phyloP scores from a whole-genome alignment of 163 green algal genomes.

The Coccomyxa subellipsoidea region DNA sequence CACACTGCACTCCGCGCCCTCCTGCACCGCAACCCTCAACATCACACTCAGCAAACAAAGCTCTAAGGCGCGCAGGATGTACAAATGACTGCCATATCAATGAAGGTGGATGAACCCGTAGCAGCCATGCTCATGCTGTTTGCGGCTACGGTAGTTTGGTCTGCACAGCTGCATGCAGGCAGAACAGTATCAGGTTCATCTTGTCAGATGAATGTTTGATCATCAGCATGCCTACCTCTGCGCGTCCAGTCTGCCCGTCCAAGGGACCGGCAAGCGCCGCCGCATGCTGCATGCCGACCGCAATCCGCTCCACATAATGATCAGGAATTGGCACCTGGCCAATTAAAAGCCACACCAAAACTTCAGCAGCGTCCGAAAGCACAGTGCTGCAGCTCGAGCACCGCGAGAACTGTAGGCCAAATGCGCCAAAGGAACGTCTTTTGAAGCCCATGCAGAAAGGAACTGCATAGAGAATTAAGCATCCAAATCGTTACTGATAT shows the following conservation, averaged over 20 bases:
- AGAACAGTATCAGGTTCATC: background rate
- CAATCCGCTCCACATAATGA: conserved; percentile 49
- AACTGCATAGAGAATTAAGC: too few relatives aligned
- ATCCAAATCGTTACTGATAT: too few relatives aligned
- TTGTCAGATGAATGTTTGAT: too few relatives aligned
- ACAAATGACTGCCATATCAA: too few relatives aligned
- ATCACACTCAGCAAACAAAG: too few relatives aligned
- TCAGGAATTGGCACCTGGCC: conserved; percentile 19
- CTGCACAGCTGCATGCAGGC: background rate
- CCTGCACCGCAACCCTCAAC: conserved; percentile 8
- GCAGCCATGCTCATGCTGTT: too few relatives aligned
- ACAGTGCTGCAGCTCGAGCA: background rate
- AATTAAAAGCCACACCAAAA: background rate
- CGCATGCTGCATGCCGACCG: conserved; percentile 72
- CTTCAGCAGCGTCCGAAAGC: background rate
- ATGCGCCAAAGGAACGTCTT: too few relatives aligned
- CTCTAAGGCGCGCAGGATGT: too few relatives aligned
- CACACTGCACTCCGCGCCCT: conserved; percentile 8
- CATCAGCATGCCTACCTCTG: background rate
- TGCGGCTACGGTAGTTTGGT: too few relatives aligned
- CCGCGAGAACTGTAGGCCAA: too few relatives aligned
- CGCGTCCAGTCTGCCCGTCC: conserved; percentile 7
- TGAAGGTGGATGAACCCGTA: too few relatives aligned
- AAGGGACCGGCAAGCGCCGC: conserved; percentile 48
- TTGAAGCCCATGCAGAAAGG: too few relatives aligned